Conservation (phyloP, 768 basidiomycete species). For the Amanita fuliginea region DNA sequence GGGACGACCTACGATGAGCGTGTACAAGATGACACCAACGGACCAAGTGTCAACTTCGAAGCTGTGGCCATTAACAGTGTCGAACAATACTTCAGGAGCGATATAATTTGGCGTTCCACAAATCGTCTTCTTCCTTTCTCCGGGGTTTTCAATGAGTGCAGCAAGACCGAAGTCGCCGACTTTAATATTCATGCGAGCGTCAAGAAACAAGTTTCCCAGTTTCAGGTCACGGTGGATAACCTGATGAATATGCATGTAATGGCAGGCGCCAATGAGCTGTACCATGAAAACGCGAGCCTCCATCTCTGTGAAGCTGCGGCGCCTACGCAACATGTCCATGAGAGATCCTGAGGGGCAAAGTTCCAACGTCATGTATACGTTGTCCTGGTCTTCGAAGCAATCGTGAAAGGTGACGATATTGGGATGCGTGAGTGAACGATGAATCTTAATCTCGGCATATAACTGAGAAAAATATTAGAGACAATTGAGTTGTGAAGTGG, state of each 20-base stretch:
- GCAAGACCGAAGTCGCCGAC: constrained; percentile 97
- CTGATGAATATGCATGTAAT: constrained; percentile 95
- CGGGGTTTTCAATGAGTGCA: constrained; percentile 91
- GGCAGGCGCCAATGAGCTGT: constrained; percentile 90
- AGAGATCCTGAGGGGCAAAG: constrained; percentile 83
- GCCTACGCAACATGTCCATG: constrained; percentile 84
- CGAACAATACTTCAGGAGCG: constrained; percentile 94
- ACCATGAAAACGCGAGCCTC: constrained; percentile 90
- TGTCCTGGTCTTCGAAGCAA: constrained; percentile 90
- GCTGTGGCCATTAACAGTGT: constrained; percentile 91
- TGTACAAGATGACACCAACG: constrained; percentile 94
- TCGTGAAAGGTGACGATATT: constrained; percentile 90
- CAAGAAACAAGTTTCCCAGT: constrained; percentile 90
- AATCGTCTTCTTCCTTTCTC: constrained; percentile 97
- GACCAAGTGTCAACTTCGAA: constrained; percentile 99
- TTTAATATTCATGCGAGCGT: constrained; percentile 87
- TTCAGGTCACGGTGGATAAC: constrained; percentile 98
- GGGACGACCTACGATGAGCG: constrained; percentile 86
- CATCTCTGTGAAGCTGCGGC: constrained; percentile 81
- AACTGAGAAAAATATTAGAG: constrained; percentile 36
- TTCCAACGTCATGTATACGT: constrained; percentile 97
- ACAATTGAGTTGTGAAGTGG: not conserved
- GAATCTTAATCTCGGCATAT: constrained; percentile 98
- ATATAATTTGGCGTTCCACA: constrained; percentile 99
- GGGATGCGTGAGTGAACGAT: constrained; percentile 80